These are phyloP conservation scores for Erythrophleum fordii DNA, from an alignment of 306 rosid species.

Conservation along the genomic window DNA sequence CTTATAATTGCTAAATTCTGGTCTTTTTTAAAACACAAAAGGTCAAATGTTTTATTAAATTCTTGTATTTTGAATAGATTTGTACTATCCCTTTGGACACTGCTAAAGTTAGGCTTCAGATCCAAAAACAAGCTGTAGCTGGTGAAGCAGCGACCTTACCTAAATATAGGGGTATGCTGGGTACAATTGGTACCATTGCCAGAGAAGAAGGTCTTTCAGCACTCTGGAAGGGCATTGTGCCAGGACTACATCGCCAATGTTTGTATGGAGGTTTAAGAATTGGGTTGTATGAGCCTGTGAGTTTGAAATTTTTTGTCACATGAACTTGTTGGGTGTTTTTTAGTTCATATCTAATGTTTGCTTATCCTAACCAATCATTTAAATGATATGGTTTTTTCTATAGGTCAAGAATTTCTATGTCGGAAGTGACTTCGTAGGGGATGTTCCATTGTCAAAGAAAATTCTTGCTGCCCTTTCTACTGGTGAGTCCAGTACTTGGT, in stretches of 20 bases:
- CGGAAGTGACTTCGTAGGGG: conserved; percentile 84
- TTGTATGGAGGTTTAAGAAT: conserved; percentile 88
- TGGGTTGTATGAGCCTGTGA: conserved; percentile 92
- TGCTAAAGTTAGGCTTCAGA: conserved; percentile 98
- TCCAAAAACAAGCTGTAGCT: conserved; percentile 74
- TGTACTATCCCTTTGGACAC: conserved; percentile 96
- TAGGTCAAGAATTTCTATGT: conserved; percentile 86
- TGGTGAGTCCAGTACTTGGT: conserved; percentile 57
- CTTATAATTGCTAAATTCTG: conserved; percentile 14
- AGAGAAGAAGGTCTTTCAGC: conserved; percentile 90
- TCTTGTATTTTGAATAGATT: conserved; percentile 53
- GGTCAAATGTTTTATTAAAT: conserved; percentile 22
- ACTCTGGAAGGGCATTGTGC: conserved; percentile 95
- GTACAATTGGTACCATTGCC: conserved; percentile 93
- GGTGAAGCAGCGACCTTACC: conserved; percentile 71
- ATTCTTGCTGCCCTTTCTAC: conserved; percentile 92
- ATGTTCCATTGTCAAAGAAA: conserved; percentile 89
- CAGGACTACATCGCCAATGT: conserved; percentile 95
- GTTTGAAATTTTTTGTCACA: conserved; percentile 34
- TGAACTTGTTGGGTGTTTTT: conserved; percentile 20
- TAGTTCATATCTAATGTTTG: conserved; percentile 18
- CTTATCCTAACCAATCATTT: conserved; percentile 34
- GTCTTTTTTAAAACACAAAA: conserved; percentile 6
- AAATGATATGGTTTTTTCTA: conserved; percentile 35
- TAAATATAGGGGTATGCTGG: conserved; percentile 90